Evolutionary conservation across 2,329 filamentous ascomycete species (phyloP).

Genomic region (Orbilia brochopaga): DNA sequence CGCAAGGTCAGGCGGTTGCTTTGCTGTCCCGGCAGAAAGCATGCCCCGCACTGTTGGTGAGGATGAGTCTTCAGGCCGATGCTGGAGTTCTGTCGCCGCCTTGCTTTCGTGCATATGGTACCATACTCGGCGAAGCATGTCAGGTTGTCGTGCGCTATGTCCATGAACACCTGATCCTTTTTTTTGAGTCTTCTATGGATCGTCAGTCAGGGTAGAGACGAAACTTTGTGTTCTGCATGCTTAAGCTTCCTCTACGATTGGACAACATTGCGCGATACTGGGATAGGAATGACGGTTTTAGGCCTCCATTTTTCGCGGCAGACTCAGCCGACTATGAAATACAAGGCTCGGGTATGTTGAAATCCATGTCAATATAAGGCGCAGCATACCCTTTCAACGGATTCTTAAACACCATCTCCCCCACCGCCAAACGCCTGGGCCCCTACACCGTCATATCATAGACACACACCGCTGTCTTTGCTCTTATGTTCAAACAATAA

Average conservation of each 20-base stretch:
- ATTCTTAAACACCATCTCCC: no score
- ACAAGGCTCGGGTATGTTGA: not conserved
- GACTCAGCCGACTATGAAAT: not conserved
- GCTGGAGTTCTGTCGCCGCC: not conserved
- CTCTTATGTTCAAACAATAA: not conserved
- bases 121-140: not conserved
- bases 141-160: no score
- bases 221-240: no score
- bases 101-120: not conserved
- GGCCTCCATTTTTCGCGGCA: conserved; percentile 2
- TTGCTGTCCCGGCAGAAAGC: not conserved
- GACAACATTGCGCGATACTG: not conserved
- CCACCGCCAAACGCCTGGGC: no score
- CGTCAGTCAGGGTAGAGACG: no score
- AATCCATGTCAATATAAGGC: not conserved
- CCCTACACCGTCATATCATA: no score
- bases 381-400: not conserved
- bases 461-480: no score
- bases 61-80: not conserved
- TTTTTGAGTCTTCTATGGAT: no score
- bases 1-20: conserved; percentile 1
- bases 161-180: no score
- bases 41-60: not conserved
- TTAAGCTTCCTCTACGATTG: not conserved
- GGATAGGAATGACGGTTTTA: not conserved